Evolutionary conservation across 75 land plant species (phyloP), one percentile per base, ranked within the genome.

Genomic region (Gnetum montanum): DNA sequence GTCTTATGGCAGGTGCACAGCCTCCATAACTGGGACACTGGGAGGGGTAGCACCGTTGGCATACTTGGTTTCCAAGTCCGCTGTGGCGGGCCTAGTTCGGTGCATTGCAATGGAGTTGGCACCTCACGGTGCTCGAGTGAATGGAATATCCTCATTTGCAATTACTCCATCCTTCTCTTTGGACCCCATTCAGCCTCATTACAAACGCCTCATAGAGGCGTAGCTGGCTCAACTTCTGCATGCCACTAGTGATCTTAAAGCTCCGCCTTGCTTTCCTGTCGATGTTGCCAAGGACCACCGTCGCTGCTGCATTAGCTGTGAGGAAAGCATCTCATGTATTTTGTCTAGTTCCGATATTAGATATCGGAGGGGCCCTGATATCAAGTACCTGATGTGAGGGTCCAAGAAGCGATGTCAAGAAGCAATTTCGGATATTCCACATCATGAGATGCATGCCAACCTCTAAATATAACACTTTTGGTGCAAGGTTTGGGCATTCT

Each of bases 141-240:
- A 62, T 27, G 60, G 67, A 48, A 53, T 71, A 10, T 71, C 74
- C 3, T 74, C 73, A 1, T 24, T 8, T 11, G 74, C 34, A 4
- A 44, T 71, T 0, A 26, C 36, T 0, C 31, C 55, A 3, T 36
- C 55, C 0, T 53, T 53, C 4, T 22, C 55, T 0, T 0, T 19
- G 25, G 55, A 20, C 1, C 36, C 36, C 36, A 23, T 53, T 0
- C n/a, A 30, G 12, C 37, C 31, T 34, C 11, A 31, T 34, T 53
- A 11, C 22, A 34, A 34, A 1, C 2, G 19, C 0, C 0, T 6
- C 13, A 8, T 11, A 0, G 4, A 7, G 0, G 55, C 31, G 10
- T 13, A 53, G 0, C 1, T 53, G 23, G 55, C 55, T 1, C 8
- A 1, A 1, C 22, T 3, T 15, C 25, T 53, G 12, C 15, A 53